Percentiles rank a stretch among this genome's conserved stretches.
Evolutionary conservation across 345 rosid species (phyloP).

Genomic region (Gossypium turneri): DNA sequence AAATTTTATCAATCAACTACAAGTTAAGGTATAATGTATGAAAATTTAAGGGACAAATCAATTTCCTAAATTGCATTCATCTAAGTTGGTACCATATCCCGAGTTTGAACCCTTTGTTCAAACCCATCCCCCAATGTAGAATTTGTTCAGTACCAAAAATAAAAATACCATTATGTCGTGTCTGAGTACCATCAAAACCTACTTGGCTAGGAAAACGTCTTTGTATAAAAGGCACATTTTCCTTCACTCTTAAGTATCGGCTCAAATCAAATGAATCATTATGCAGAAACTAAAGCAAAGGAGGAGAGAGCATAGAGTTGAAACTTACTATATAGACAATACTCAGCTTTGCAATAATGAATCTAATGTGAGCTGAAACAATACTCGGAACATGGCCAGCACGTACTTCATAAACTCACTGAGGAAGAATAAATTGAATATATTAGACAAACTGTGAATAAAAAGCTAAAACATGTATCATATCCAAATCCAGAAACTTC

Average conservation of each 20-base stretch:
- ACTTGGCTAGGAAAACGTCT: background rate
- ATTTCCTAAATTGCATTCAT: background rate
- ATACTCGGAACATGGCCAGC: conserved; percentile 6
- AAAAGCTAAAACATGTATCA: background rate
- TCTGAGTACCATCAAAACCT: background rate
- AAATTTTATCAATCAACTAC: background rate
- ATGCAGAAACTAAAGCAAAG: background rate
- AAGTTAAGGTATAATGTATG: background rate
- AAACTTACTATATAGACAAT: conserved; percentile 25
- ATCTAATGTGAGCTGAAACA: background rate
- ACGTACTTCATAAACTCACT: conserved; percentile 25
- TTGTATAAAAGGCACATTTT: background rate
- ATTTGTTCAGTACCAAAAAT: background rate
- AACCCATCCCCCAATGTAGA: too few relatives aligned
- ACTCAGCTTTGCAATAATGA: conserved; percentile 12
- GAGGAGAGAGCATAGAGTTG: background rate
- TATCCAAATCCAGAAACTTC: background rate
- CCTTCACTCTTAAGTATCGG: background rate
- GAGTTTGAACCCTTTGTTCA: background rate
- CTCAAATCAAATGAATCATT: background rate
- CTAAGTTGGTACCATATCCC: background rate
- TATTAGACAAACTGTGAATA: conserved; percentile 2
- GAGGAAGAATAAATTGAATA: conserved; percentile 1
- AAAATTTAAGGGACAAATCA: background rate
- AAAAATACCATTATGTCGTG: background rate